phyloP scores from a whole-genome alignment of 306 rosid species.

The Fragaria vesca region DNA sequence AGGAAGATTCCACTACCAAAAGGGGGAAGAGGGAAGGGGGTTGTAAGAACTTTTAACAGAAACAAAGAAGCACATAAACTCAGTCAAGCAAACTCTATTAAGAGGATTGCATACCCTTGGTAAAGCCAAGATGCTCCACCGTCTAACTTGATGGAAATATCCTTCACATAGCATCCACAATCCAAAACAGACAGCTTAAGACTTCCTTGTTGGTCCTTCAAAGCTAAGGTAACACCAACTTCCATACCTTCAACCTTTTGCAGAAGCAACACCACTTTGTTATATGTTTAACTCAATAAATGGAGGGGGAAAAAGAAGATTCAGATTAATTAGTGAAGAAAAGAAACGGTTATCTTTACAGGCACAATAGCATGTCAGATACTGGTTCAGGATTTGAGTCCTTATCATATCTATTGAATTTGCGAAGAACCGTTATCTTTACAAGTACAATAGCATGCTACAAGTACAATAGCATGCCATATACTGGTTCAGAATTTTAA shows the following conservation, averaged over 20 bases:
- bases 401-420: not conserved
- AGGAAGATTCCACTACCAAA: not conserved
- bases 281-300: slow-evolving; percentile 17
- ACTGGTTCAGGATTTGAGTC: not conserved
- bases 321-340: not conserved
- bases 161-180: slow-evolving; percentile 61
- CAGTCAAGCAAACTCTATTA: slow-evolving; percentile 21
- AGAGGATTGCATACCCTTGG: slow-evolving; percentile 61
- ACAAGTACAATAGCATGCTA: not conserved
- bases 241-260: slow-evolving; percentile 72
- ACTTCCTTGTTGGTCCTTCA: slow-evolving; percentile 61
- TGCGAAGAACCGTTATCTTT: not conserved
- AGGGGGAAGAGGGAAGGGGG: not conserved
- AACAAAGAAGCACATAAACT: not conserved
- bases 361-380: not conserved
- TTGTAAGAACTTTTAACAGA: not conserved
- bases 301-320: not conserved
- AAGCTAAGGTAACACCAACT: slow-evolving; percentile 54
- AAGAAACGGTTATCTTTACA: not conserved
- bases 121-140: slow-evolving; percentile 96
- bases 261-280: slow-evolving; percentile 29
- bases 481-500: not conserved
- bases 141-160: slow-evolving; percentile 57
- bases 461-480: not conserved
- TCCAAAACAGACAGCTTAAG: slow-evolving; percentile 60